Evolutionary conservation across 2,329 filamentous ascomycete species (phyloP), one percentile per base, ranked within the genome.

Genomic region (Fusarium compactum): DNA sequence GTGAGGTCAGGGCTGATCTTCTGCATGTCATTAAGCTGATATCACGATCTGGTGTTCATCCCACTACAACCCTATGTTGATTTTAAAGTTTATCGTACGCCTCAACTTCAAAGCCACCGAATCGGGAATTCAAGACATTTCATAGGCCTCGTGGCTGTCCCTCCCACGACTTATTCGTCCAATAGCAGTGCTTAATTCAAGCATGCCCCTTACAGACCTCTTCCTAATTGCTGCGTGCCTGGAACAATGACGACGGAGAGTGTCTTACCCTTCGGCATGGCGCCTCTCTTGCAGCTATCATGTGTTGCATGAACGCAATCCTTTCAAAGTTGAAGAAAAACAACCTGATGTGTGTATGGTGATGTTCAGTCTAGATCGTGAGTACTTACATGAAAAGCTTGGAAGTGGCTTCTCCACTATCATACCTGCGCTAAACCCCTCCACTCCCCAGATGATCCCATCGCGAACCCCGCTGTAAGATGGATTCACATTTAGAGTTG

Each of bases 131-230:
- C 32, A 27, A 38, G 44, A 27, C 46, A 32, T 32, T 46, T 5
- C 18, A 5, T 27, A 25, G 29, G 51, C 45, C 69, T 66, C 61
- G 69, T 69, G 65, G 60, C 51, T 50, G 51, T 71, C 48, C 24
- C 48, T 58, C 53, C 46, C 29, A 55, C 34, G 32, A 53, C 25
- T 16, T 20, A 25, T n/a, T 32, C 47, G 40, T 47, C 69, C 65
- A 71, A 71, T 71, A 52, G 32, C 10, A 52, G 29, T 20, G 25
- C 51, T 57, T 46, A 66, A 58, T 69, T 56, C 43, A 43, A 69
- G 60, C 69, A 71, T 71, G 69, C 60, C 53, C 65, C 60, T 71
- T 59, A 40, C 16, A 68, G 47, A 56, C 56, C 53, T 59, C 45
- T 30, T 45, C 46, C 24, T 41, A 56, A 62, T 71, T 71, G 68